Evolutionary conservation across 768 basidiomycete species (phyloP), one percentile per base, ranked within the genome.

Genomic region (Tremella mesenterica): DNA sequence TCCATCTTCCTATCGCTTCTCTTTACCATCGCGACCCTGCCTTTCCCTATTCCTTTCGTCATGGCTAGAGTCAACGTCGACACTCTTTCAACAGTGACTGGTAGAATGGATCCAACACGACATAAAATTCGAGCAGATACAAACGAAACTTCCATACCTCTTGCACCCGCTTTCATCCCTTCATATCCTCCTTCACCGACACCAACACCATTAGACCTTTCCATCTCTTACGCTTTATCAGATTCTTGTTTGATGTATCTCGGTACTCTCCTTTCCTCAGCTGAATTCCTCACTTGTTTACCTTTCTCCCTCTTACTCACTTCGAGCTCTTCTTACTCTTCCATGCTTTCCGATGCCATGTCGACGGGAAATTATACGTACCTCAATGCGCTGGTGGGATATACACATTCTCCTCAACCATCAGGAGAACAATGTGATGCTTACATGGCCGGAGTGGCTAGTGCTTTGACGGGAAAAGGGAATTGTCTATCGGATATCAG

Each of bases 251-350:
- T 69, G 26, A 31, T 54, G 30, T 61, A 64, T 48, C 58, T 69
- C 41, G 50, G 59, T 7, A 53, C 60, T 26, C 45, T 66, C 18
- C 50, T 69, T 3, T 55, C 58, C 2, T 49, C 60, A 6, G 3
- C 53, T 16, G 53, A 52, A 8, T 66, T 69, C 55, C n/a, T 30
- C 10, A 50, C 63, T 16, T 69, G 67, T 53, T 56, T 69, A 8
- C 67, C 67, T 0, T 62, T 69, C 44, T 64, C 67, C 2, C 53
- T 69, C 23, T 58, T 69, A n/a, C 59, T 66, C 21, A 60, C 64
- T 23, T 66, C 67, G 8, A 66, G 64, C 8, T 45, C 64, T n/a
- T 46, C 62, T 2, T 69, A 58, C 52, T 55, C 62, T 7, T 29
- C 46, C 2, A 30, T 69, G 30, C 14, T 66, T n/a, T 50, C 51